Conservation (phyloP, 1,284 basidiomycete species). For the Heterobasidion irregulare region DNA sequence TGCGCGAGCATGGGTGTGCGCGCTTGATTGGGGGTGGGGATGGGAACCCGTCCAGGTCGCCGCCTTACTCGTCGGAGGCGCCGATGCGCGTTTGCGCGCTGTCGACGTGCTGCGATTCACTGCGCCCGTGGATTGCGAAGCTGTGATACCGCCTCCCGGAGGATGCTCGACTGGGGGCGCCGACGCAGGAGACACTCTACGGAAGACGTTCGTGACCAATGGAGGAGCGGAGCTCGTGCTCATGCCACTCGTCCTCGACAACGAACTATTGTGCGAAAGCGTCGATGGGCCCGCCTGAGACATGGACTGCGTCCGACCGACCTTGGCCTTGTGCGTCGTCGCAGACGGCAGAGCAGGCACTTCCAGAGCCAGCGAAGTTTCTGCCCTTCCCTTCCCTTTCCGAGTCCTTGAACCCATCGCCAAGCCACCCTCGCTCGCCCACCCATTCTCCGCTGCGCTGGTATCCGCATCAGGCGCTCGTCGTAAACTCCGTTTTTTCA, state of each 20-base stretch:
- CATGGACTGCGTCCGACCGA: background rate
- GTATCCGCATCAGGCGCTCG: constrained; percentile 12
- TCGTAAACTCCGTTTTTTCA: constrained; percentile 14
- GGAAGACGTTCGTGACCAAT: background rate
- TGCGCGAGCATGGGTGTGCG: background rate
- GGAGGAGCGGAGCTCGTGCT: background rate
- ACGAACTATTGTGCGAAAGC: constrained; percentile 1
- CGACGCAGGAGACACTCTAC: no score
- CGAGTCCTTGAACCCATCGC: constrained; percentile 10
- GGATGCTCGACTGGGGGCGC: background rate
- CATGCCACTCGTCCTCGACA: background rate
- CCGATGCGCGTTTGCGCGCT: background rate
- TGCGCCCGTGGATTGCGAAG: background rate
- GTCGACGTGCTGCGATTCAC: background rate
- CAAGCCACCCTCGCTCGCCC: constrained; percentile 21
- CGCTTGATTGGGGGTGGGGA: background rate
- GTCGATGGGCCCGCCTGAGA: background rate
- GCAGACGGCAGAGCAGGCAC: background rate
- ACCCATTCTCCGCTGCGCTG: constrained; percentile 14
- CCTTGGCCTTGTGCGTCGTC: background rate
- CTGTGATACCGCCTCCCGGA: background rate
- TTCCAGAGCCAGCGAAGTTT: background rate
- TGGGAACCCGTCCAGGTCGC: background rate
- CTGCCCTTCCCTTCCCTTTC: constrained; percentile 6
- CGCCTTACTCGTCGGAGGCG: background rate